phyloP scores from a whole-genome alignment of 441 rosid species.

The Erodium chrysanthum region DNA sequence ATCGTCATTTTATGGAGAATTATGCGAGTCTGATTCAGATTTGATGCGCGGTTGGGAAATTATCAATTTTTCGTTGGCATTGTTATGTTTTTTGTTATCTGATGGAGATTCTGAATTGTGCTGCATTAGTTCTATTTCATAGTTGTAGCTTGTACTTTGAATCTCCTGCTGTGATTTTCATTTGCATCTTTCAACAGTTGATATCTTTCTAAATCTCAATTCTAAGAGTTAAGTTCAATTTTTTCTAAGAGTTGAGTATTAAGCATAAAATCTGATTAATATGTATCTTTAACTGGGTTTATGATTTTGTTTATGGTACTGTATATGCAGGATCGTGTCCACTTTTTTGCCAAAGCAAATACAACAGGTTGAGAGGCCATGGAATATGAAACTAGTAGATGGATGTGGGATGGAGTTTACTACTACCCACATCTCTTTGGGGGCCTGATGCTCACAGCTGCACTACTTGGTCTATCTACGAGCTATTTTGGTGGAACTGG shows the following conservation, averaged over 20 bases:
- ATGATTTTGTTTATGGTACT: no score
- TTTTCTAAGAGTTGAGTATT: background rate
- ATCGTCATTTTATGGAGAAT: background rate
- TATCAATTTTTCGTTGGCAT: no score
- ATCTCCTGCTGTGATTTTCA: background rate
- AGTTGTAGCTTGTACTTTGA: background rate
- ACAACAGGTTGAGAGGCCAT: slow-evolving; percentile 15
- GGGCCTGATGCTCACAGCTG: slow-evolving; percentile 21
- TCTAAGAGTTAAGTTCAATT: background rate
- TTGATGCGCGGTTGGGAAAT: background rate
- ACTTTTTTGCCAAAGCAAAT: slow-evolving; percentile 19
- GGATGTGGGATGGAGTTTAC: slow-evolving; percentile 60
- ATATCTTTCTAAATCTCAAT: background rate
- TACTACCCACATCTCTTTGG: slow-evolving; percentile 54
- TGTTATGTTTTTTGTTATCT: background rate
- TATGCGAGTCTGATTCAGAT: background rate
- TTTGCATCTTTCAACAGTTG: background rate
- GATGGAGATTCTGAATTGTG: background rate
- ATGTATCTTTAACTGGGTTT: background rate
- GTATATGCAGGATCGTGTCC: slow-evolving; percentile 27
- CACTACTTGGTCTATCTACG: slow-evolving; percentile 52
- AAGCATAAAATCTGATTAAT: background rate
- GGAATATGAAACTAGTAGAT: slow-evolving; percentile 41
- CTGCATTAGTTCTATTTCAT: background rate
- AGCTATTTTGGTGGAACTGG: slow-evolving; percentile 55